Evolutionary conservation across 345 rosid species (phyloP).

Genomic region (Populus ilicifolia): DNA sequence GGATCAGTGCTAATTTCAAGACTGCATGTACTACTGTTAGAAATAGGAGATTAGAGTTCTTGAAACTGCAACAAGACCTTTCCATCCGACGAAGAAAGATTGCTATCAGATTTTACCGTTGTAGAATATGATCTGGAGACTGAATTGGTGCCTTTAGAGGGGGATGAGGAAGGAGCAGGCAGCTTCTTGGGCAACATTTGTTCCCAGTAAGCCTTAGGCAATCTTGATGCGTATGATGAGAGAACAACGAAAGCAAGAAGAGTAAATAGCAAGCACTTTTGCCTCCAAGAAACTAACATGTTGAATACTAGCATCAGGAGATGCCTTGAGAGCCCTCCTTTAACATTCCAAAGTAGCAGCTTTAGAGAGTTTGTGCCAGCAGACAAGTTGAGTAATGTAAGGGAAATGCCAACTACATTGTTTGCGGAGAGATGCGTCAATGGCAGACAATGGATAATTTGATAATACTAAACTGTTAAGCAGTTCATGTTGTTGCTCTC

Average conservation of each 20-base stretch:
- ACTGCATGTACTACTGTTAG: conserved; percentile 18
- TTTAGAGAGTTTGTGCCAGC: conserved; percentile 42
- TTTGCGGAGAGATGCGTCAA: conserved; percentile 56
- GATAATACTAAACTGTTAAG: conserved; percentile 35
- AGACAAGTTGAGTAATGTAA: conserved; percentile 60
- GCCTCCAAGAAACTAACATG: conserved; percentile 40
- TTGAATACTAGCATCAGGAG: conserved; percentile 9
- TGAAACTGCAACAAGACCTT: conserved; percentile 42
- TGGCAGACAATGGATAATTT: conserved; percentile 70
- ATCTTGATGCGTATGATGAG: conserved; percentile 53
- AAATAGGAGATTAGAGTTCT: conserved; percentile 1
- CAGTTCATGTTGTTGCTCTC: conserved; percentile 28
- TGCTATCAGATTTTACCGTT: conserved; percentile 26
- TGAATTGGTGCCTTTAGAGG: conserved; percentile 85
- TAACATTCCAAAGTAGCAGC: conserved; percentile 19
- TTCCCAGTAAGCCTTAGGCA: conserved; percentile 58
- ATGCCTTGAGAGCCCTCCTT: conserved; percentile 26
- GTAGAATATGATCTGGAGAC: conserved; percentile 42
- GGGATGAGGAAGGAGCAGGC: conserved; percentile 69
- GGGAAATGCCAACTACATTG: conserved; percentile 67
- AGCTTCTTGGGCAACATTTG: conserved; percentile 91
- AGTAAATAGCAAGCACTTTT: conserved; percentile 39
- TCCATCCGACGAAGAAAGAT: conserved; percentile 45
- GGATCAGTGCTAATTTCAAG: conserved; percentile 1
- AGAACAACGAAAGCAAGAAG: conserved; percentile 37